Evolutionary conservation across 176 grass and related monocot genomes (phyloP), one percentile per base, ranked within the genome.

Genomic region (Zoysia pacifica): DNA sequence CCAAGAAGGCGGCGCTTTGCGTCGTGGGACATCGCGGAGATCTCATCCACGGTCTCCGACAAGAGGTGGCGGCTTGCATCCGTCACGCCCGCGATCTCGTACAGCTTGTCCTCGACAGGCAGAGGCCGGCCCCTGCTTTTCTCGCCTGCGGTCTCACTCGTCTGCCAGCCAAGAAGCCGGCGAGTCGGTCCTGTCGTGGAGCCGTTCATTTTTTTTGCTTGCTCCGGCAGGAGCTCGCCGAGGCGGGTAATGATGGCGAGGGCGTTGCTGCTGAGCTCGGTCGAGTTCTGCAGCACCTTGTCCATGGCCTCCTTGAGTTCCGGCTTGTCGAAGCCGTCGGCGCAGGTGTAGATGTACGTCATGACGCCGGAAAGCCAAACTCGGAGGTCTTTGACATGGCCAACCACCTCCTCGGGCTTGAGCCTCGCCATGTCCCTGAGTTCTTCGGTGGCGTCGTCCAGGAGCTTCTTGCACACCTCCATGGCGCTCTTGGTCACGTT

Each of bases 221-320:
- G 39, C 7, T 16, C 6, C 61, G 84, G 35, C 55, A 89, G 0
- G 44, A 94, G 20, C 0, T 84, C 58, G 6, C 80, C 80, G 37
- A 93, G 74, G 14, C 47, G 48, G 11, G 92, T 90, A 75, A 98
- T 67, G 75, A 98, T 92, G 67, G 88, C 90, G 35, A 98, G 90
- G 15, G 88, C 92, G 47, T 98, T 98, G 86, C 92, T 98, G 74
- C 89, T 94, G 72, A 94, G 84, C 85, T 98, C 78, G 15, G 95
- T 91, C 35, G 95, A 80, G 60, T 90, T 94, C 38, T 65, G 81
- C 72, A 98, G 83, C 62, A 85, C 67, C 42, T 75, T 91, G 74
- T 91, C 66, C 95, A 98, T 98, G 61, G 87, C 83, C 15, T 77
- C 65, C 78, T 83, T 88, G 3, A 91, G 81, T 71, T 91, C 83